Evolutionary conservation across 202 grass and related monocot genomes (phyloP).

Genomic region (Zizania palustris): DNA sequence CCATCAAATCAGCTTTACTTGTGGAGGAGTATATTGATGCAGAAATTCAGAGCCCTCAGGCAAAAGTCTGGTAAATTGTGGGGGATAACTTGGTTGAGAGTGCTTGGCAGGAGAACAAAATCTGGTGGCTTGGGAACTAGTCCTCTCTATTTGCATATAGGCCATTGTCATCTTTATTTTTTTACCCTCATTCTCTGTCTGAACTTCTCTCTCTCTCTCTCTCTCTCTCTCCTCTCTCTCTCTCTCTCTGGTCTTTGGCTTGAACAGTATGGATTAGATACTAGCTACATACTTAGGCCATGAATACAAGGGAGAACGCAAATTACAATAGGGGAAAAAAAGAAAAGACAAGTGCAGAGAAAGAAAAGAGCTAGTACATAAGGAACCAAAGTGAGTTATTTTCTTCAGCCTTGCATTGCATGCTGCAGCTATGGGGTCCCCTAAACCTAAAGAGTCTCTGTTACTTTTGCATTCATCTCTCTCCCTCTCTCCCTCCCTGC

Average conservation of each 20-base stretch:
- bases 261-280: slow-evolving; percentile 13
- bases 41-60: slow-evolving; percentile 36
- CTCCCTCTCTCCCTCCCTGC: slow-evolving; percentile 47
- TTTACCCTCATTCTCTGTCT: background rate
- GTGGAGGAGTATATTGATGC: slow-evolving; percentile 47
- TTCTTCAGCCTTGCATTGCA: slow-evolving; percentile 60
- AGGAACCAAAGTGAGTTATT: slow-evolving; percentile 54
- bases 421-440: slow-evolving; percentile 13
- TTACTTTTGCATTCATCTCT: slow-evolving; percentile 70
- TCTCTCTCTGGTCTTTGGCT: slow-evolving; percentile 3
- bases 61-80: slow-evolving; percentile 38
- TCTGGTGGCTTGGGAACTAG: slow-evolving; percentile 58
- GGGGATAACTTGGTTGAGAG: slow-evolving; percentile 48
- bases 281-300: slow-evolving; percentile 1
- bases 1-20: slow-evolving; percentile 47
- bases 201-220: background rate
- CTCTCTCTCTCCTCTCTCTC: background rate
- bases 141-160: slow-evolving; percentile 49
- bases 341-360: slow-evolving; percentile 21
- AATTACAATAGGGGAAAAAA: slow-evolving; percentile 21
- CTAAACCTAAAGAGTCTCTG: slow-evolving; percentile 49
- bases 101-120: slow-evolving; percentile 54
- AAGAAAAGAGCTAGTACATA: slow-evolving; percentile 34
- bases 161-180: slow-evolving; percentile 41
- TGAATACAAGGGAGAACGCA: slow-evolving; percentile 27